phyloP scores from a whole-genome alignment of 768 basidiomycete genomes.

The Suillus occidentalis region DNA sequence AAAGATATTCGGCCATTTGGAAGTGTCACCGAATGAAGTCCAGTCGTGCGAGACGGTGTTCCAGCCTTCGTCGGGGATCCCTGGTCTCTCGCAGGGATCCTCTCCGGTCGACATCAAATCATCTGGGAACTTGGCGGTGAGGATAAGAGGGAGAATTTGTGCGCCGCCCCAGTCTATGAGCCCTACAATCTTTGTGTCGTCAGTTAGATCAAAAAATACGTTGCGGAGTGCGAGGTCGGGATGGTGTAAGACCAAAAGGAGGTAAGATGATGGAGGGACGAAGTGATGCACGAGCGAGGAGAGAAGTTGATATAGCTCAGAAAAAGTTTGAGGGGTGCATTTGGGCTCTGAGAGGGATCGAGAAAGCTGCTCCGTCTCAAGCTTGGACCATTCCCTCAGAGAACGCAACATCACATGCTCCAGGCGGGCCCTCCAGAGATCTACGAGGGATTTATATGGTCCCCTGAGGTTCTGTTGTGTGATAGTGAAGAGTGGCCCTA shows the following conservation, averaged over 20 bases:
- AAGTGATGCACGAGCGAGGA: neutral
- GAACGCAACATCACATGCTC: neutral
- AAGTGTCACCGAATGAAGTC: conserved; percentile 5
- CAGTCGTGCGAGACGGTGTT: neutral
- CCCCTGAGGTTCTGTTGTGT: neutral
- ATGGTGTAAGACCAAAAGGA: neutral
- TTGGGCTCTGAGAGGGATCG: neutral
- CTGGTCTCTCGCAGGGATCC: neutral
- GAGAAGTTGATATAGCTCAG: neutral
- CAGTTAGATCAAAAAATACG: neutral
- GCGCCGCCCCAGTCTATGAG: conserved; percentile 3
- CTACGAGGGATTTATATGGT: neutral
- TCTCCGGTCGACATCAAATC: neutral
- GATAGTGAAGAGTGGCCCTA: neutral
- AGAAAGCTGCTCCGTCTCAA: neutral
- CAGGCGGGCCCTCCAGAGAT: neutral
- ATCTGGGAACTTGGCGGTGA: neutral
- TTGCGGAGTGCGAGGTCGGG: conserved; percentile 2
- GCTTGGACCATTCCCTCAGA: neutral
- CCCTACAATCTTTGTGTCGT: neutral
- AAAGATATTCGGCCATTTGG: neutral
- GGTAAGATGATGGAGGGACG: neutral
- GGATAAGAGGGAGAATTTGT: neutral
- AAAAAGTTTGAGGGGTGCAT: neutral
- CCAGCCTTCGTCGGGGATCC: neutral